Evolutionary conservation across 305 asterid species (phyloP).

Genomic region (Fraxinus velutina): DNA sequence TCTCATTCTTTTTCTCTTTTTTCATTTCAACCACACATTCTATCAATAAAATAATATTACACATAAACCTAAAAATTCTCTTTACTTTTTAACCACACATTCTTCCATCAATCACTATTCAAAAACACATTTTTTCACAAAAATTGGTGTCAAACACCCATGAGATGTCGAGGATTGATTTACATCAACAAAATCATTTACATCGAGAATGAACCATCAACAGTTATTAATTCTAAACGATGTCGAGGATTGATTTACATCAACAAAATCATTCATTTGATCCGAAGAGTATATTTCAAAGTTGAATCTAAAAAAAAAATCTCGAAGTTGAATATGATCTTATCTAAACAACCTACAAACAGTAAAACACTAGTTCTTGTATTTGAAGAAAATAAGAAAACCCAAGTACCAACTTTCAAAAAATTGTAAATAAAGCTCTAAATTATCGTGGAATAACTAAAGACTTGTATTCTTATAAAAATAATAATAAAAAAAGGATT

Average conservation of each 20-base stretch:
- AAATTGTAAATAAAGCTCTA: neutral
- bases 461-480: neutral
- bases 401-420: neutral
- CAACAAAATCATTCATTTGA: neutral
- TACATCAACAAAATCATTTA: no score
- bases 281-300: neutral
- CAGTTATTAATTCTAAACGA: neutral
- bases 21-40: no score
- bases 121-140: no score
- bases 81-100: no score
- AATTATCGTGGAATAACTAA: neutral
- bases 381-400: neutral
- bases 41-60: no score
- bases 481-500: neutral
- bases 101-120: no score
- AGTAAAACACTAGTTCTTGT: neutral
- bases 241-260: neutral
- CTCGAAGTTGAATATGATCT: neutral
- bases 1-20: no score
- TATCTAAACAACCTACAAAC: neutral
- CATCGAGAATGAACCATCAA: neutral
- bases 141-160: no score
- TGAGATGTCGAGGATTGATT: no score
- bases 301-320: neutral
- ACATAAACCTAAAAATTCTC: no score